Evolutionary conservation across 441 rosid genomes (phyloP), one percentile per base, ranked within the genome.

Genomic region (Populus trichocarpa): DNA sequence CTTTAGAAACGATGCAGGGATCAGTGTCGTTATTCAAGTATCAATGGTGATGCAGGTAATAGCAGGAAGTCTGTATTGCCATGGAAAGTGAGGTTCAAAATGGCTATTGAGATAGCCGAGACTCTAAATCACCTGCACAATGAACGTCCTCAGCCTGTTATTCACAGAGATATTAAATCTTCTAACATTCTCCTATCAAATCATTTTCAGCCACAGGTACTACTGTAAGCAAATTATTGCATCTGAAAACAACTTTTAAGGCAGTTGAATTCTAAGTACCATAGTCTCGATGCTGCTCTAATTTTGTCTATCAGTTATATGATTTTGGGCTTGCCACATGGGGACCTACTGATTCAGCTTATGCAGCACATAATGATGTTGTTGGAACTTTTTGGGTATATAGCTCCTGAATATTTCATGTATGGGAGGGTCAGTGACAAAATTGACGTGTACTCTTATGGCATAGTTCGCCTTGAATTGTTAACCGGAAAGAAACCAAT

Each of bases 361-460:
- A 80, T 73, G 75, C 85, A 1, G 88, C 79, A 70, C 82, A 86
- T 80, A 74, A 79, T 30, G 94, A 93, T 13, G 82, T 93, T 59
- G 97, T 91, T 40, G 97, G 98, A 73, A 95, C 98, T 33, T 40
- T 93, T 95, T 83, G 98, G 98, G 67, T 93, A 95, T 76, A 87
- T 95, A 73, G 98, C 98, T 76, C 98, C 98, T 22, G 98, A 93
- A 78, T 95, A 93, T 81, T 93, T 95, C 53, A 95, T 90, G 96
- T 87, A 89, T 22, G 99, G 98, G 38, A 92, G 87, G 82, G 87
- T 93, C 32, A 92, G 97, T 53, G 89, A 90, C 78, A 93, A 91
- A 87, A 83, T 88, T 25, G 99, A 93, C 65, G 90, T 93, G 71
- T 95, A 95, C 61, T 92, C 99, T 67, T 95, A 86, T 57, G 99